These are phyloP conservation scores for Baorangia bicolor DNA, from an alignment of 768 basidiomycete species.

Conservation along the genomic window DNA sequence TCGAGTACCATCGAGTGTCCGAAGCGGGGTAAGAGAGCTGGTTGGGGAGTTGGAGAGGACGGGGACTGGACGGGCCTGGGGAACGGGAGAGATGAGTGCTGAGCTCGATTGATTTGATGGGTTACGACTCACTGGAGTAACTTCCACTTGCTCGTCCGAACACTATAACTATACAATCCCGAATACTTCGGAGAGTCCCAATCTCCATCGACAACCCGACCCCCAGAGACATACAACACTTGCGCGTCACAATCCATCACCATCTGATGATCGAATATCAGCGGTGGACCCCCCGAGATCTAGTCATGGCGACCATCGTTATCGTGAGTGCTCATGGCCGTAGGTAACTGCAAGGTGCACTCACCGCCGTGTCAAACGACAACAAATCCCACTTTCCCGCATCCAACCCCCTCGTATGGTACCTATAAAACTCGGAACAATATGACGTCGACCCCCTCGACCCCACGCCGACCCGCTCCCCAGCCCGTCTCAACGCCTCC, in stretches of 20 bases:
- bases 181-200: constrained; percentile 62
- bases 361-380: constrained; percentile 63
- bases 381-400: constrained; percentile 73
- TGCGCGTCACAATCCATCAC: constrained; percentile 69
- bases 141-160: constrained; percentile 65
- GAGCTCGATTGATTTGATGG: background rate
- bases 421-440: constrained; percentile 75
- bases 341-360: constrained; percentile 15
- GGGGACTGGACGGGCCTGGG: constrained; percentile 23
- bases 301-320: constrained; percentile 19
- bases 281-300: constrained; percentile 66
- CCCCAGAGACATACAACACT: constrained; percentile 74
- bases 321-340: background rate
- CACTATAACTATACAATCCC: constrained; percentile 71
- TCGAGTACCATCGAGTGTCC: constrained; percentile 86
- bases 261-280: constrained; percentile 83
- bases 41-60: constrained; percentile 29
- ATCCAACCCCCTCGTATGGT: constrained; percentile 41
- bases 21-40: constrained; percentile 56
- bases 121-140: constrained; percentile 54
- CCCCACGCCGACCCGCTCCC: constrained; percentile 20
- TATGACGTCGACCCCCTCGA: constrained; percentile 29
- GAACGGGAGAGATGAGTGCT: background rate
- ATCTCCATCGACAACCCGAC: constrained; percentile 66
- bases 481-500: constrained; percentile 19